Evolutionary conservation across 2,329 filamentous ascomycete genomes (phyloP).

Genomic region (Aspergillus piperis): DNA sequence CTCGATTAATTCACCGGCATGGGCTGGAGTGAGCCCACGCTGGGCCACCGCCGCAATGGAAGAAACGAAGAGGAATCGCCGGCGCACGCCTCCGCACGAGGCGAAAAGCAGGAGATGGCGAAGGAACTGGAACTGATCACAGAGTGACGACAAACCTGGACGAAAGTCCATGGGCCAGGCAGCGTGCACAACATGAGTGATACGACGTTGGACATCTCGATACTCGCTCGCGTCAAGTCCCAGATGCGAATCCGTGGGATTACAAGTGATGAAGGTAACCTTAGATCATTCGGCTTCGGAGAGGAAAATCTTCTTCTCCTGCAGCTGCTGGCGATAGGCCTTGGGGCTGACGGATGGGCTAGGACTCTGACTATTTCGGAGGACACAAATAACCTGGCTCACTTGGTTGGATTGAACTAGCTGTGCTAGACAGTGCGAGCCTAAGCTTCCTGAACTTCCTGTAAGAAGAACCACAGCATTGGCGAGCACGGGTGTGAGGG

Average conservation of each 20-base stretch:
- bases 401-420: background rate
- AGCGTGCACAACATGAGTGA: slow-evolving; percentile 10
- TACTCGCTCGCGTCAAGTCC: background rate
- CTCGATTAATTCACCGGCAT: background rate
- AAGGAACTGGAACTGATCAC: background rate
- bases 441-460: background rate
- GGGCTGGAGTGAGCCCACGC: background rate
- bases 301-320: background rate
- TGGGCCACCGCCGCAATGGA: slow-evolving; percentile 6
- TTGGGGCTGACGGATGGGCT: background rate
- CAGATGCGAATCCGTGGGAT: background rate
- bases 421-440: background rate
- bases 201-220: background rate
- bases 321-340: background rate
- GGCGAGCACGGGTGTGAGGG: background rate
- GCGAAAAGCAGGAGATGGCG: slow-evolving; percentile 1
- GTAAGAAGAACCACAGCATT: background rate
- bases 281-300: background rate
- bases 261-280: background rate
- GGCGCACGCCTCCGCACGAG: too few species aligned
- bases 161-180: slow-evolving; percentile 14
- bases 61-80: background rate
- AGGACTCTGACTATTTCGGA: background rate
- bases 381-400: background rate
- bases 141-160: background rate